Percentiles rank a stretch among this genome's conserved stretches.
Evolutionary conservation across 2,329 filamentous ascomycete species (phyloP).

Genomic region (Lojkania enalia): DNA sequence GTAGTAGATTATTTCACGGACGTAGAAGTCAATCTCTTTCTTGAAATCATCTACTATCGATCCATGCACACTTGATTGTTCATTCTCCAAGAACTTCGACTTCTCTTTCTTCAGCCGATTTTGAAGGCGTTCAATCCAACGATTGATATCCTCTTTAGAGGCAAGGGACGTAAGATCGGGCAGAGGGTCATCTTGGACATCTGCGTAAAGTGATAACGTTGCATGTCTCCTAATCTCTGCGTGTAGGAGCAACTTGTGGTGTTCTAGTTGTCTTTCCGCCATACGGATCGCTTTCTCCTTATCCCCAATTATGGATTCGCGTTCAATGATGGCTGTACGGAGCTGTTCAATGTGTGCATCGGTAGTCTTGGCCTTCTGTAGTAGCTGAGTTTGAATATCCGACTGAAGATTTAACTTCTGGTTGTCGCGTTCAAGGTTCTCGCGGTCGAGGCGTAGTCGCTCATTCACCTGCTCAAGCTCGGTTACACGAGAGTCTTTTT

Average conservation of each 20-base stretch:
- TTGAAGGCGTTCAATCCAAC: constrained; percentile 39
- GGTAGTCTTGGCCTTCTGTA: constrained; percentile 28
- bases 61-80: constrained; percentile 4
- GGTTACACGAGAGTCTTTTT: constrained; percentile 30
- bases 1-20: constrained; percentile 54
- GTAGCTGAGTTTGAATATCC: constrained; percentile 33
- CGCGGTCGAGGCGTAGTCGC: constrained; percentile 21
- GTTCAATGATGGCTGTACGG: constrained; percentile 31
- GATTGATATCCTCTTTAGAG: constrained; percentile 39
- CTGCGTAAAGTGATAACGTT: constrained; percentile 24
- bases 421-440: constrained; percentile 27
- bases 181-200: constrained; percentile 27
- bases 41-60: constrained; percentile 36
- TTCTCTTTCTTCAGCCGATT: constrained; percentile 35
- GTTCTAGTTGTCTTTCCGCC: constrained; percentile 44
- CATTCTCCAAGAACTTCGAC: constrained; percentile 6
- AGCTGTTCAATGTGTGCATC: constrained; percentile 37
- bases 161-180: constrained; percentile 34
- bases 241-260: constrained; percentile 46
- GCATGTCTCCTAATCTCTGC: constrained; percentile 47
- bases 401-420: constrained; percentile 27
- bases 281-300: constrained; percentile 34
- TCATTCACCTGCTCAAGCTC: constrained; percentile 28
- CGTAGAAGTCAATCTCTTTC: constrained; percentile 48
- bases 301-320: constrained; percentile 36